Conservation (phyloP, 176 grass and related monocot genomes). For the Miscanthus lutarioriparius region DNA sequence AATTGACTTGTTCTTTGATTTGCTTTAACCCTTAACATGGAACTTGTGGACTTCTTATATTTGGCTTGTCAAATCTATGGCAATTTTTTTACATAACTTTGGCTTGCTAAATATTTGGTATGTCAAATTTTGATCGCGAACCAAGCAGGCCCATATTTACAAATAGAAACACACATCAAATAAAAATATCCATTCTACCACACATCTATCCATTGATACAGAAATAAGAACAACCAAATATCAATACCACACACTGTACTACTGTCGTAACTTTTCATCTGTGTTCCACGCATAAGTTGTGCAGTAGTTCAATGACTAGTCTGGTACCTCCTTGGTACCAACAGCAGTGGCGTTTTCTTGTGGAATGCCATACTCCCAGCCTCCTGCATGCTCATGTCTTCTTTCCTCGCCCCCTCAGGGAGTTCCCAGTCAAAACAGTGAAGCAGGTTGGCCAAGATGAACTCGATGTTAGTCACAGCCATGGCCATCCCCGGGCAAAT, state of each 20-base stretch:
- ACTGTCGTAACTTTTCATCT: too few relatives aligned
- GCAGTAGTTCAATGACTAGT: too few relatives aligned
- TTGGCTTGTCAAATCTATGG: too few relatives aligned
- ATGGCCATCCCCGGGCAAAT: conserved; percentile 40
- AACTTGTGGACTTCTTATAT: too few relatives aligned
- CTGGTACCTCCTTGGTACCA: not conserved
- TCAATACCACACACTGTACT: not conserved
- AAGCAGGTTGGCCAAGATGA: conserved; percentile 29
- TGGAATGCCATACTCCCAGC: not conserved
- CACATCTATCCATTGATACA: not conserved
- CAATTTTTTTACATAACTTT: too few relatives aligned
- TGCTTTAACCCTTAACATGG: too few relatives aligned
- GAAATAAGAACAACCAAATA: not conserved
- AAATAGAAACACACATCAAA: too few relatives aligned
- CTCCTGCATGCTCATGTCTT: conserved; percentile 15
- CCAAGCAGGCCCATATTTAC: too few relatives aligned
- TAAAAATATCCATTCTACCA: too few relatives aligned
- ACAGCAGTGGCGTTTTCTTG: conserved; percentile 6
- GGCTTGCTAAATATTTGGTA: too few relatives aligned
- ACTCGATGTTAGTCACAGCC: conserved; percentile 16
- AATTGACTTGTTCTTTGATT: too few relatives aligned
- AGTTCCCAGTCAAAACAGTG: conserved; percentile 12
- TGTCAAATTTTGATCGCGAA: too few relatives aligned
- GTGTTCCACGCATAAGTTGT: not conserved
- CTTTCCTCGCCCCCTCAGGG: not conserved